Conservation (phyloP, 768 basidiomycete species). For the Pleurotus platypus region DNA sequence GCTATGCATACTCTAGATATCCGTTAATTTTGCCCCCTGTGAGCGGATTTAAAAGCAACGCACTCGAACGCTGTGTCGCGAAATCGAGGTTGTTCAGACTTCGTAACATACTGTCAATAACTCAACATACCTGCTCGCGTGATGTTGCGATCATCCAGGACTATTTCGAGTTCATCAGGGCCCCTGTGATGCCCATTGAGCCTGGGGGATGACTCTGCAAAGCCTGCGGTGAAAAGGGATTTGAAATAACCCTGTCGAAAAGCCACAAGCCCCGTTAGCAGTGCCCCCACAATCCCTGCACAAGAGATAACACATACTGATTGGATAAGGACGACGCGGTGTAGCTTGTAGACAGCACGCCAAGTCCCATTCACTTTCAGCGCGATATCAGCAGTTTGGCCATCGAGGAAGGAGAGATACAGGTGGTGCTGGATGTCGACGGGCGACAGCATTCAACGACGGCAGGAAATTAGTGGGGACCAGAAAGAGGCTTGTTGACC, state of each 20-base stretch:
- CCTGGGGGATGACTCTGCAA: conserved; percentile 52
- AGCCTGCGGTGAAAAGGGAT: conserved; percentile 81
- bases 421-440: conserved; percentile 70
- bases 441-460: conserved; percentile 37
- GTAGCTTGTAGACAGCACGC: conserved; percentile 74
- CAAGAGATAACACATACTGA: conserved; percentile 46
- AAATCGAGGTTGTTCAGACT: conserved; percentile 11
- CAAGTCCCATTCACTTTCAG: conserved; percentile 62
- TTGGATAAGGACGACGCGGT: conserved; percentile 86
- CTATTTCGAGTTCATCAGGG: conserved; percentile 60
- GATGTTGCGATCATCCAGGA: conserved; percentile 84
- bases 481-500: background rate
- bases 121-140: conserved; percentile 69
- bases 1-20: conserved; percentile 73
- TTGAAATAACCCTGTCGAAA: conserved; percentile 75
- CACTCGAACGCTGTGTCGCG: conserved; percentile 76
- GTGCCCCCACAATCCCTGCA: background rate
- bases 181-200: conserved; percentile 21
- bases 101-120: background rate
- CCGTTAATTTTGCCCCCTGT: conserved; percentile 2
- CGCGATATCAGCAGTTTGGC: conserved; percentile 74
- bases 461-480: conserved; percentile 8
- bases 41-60: conserved; percentile 26
- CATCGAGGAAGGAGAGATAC: conserved; percentile 68
- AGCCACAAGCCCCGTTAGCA: conserved; percentile 8